phyloP scores from a whole-genome alignment of 2,329 filamentous ascomycete genomes.

The Teratosphaeriaceae sp. region DNA sequence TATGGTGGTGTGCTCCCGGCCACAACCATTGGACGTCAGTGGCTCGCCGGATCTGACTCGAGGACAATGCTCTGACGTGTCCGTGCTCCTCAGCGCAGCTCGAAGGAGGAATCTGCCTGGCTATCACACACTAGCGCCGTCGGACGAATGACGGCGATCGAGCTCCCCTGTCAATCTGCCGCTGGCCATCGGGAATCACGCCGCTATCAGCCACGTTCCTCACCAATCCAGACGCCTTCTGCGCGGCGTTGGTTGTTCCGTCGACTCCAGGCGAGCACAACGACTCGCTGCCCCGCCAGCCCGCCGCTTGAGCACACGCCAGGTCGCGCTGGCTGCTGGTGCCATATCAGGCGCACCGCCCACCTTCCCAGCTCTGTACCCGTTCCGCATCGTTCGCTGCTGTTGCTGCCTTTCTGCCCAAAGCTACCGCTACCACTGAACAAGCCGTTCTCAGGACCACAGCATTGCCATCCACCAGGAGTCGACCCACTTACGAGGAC shows the following conservation, averaged over 20 bases:
- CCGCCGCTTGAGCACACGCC: not conserved
- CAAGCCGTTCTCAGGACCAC: conserved; percentile 3
- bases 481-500: not conserved
- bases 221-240: not conserved
- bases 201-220: not conserved
- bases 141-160: not conserved
- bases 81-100: not conserved
- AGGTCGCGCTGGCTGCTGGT: conserved; percentile 3
- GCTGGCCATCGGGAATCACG: not conserved
- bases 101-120: conserved; percentile 3
- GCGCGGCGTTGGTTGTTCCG: not conserved
- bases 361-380: conserved; percentile 8
- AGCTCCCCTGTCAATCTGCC: conserved; percentile 5
- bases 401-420: conserved; percentile 16
- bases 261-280: conserved; percentile 2
- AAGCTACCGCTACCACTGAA: conserved; percentile 5
- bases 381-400: conserved; percentile 13
- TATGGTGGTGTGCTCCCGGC: not conserved
- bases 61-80: not conserved
- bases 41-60: not conserved
- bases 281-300: not conserved
- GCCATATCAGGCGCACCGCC: conserved; percentile 21
- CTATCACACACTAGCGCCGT: conserved; percentile 2
- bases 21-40: not conserved
- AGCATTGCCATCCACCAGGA: conserved; percentile 4